phyloP scores from a whole-genome alignment of 768 basidiomycete genomes.

The Suillus americanus region DNA sequence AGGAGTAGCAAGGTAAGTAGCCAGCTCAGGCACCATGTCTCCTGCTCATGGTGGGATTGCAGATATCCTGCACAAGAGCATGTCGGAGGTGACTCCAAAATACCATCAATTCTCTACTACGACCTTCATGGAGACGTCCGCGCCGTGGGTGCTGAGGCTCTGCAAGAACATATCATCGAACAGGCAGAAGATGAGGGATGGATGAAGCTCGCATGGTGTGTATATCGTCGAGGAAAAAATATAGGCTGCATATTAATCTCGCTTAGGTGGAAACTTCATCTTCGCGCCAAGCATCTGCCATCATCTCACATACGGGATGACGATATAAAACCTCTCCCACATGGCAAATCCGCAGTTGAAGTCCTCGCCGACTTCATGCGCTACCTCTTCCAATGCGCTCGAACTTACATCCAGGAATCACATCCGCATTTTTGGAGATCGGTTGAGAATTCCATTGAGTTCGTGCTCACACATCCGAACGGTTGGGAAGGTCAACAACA shows the following conservation, averaged over 20 bases:
- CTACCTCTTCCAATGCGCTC: constrained; percentile 26
- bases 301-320: constrained; percentile 22
- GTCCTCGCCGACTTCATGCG: constrained; percentile 27
- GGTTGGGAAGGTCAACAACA: constrained; percentile 34
- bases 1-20: constrained; percentile 26
- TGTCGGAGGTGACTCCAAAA: constrained; percentile 46
- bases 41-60: not conserved
- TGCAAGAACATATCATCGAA: constrained; percentile 33
- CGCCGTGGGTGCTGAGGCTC: constrained; percentile 46
- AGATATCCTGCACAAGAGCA: constrained; percentile 50
- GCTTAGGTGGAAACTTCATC: constrained; percentile 35
- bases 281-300: constrained; percentile 28
- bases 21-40: not conserved
- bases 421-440: constrained; percentile 32
- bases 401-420: constrained; percentile 20
- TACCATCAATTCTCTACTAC: constrained; percentile 50
- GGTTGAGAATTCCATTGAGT: constrained; percentile 19
- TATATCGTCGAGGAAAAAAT: not conserved
- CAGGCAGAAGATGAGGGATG: constrained; percentile 36
- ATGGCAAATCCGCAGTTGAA: constrained; percentile 17
- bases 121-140: constrained; percentile 37
- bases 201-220: constrained; percentile 42
- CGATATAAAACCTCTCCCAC: constrained; percentile 26
- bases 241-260: not conserved
- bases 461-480: constrained; percentile 30